phyloP scores from a whole-genome alignment of 2,329 filamentous ascomycete species.

The Pyrenophora teres region DNA sequence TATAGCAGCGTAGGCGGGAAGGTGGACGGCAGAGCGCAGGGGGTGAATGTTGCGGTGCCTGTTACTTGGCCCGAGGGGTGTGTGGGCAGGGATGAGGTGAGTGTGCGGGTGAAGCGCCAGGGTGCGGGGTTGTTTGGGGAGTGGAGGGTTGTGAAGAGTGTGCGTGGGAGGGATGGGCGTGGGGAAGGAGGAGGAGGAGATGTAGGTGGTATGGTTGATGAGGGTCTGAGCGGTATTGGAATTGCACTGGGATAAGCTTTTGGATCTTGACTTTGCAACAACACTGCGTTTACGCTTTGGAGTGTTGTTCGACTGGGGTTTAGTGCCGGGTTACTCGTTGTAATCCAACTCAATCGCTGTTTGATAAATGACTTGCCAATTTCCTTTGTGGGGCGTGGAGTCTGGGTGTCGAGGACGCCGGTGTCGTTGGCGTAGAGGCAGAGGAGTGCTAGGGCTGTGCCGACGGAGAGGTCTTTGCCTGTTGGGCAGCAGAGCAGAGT shows the following conservation, averaged over 20 bases:
- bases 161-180: slow-evolving; percentile 16
- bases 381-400: neutral
- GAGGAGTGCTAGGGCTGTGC: slow-evolving; percentile 73
- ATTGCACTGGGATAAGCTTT: neutral
- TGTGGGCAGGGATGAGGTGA: slow-evolving; percentile 60
- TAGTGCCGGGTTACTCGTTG: slow-evolving; percentile 74
- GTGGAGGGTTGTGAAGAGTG: slow-evolving; percentile 9
- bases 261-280: slow-evolving; percentile 61
- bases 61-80: slow-evolving; percentile 70
- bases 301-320: slow-evolving; percentile 85
- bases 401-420: slow-evolving; percentile 50
- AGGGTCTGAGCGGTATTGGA: neutral
- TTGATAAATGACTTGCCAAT: slow-evolving; percentile 80
- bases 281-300: slow-evolving; percentile 87
- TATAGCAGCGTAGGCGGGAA: slow-evolving; percentile 66
- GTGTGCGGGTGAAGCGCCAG: slow-evolving; percentile 66
- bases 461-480: slow-evolving; percentile 80
- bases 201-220: neutral
- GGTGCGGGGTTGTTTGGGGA: slow-evolving; percentile 25
- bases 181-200: neutral
- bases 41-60: slow-evolving; percentile 67
- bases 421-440: slow-evolving; percentile 73
- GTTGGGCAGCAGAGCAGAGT: slow-evolving; percentile 69
- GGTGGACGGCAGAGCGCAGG: slow-evolving; percentile 49
- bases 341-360: slow-evolving; percentile 78